Evolutionary conservation across 306 rosid genomes (phyloP), one percentile per base, ranked within the genome.

Genomic region (Cyamopsis tetragonoloba): DNA sequence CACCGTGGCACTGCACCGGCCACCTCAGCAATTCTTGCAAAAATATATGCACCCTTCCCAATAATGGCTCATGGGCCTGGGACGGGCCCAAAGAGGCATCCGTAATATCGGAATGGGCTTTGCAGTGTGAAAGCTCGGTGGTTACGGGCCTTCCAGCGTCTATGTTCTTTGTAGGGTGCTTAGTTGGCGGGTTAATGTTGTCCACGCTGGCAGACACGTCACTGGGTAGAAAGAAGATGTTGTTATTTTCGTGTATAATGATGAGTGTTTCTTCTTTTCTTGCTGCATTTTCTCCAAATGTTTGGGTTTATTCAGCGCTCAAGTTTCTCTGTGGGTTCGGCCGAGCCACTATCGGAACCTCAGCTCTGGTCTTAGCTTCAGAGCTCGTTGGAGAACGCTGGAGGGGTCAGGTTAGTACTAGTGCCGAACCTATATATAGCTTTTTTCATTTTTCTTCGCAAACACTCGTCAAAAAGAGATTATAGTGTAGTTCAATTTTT

Each of bases 161-260:
- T 0, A 65, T 76, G 2, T 89, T 84, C 84, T 89, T 86, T 79
- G 0, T 61, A 1, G 96, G 92, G 0, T 86, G 96, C 67, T 46
- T 86, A 7, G 35, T 76, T 3, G 89, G 96, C 0, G 96, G 89
- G 2, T 10, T 88, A 8, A 7, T 34, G 4, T 62, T 85, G 0
- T 75, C 88, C 68, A 63, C 91, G 0, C 86, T 88, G 0, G 91
- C 87, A 0, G 91, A 85, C 11, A 60, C 96, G 1, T 72, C 71
- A 0, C 67, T 86, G 0, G 92, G 92, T 9, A 79, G 96, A 6
- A 86, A 89, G 18, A 87, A 77, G 62, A 81, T 77, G 84, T 84
- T 89, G 23, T 67, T 75, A 39, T 77, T 72, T 4, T 70, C 91
- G 0, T 79, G 77, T 26, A 76, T 89, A 8, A 7, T 64, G 4